Evolutionary conservation across 257 asterid species (phyloP), one percentile per base, ranked within the genome.

Genomic region (Salvia rosmarinus): DNA sequence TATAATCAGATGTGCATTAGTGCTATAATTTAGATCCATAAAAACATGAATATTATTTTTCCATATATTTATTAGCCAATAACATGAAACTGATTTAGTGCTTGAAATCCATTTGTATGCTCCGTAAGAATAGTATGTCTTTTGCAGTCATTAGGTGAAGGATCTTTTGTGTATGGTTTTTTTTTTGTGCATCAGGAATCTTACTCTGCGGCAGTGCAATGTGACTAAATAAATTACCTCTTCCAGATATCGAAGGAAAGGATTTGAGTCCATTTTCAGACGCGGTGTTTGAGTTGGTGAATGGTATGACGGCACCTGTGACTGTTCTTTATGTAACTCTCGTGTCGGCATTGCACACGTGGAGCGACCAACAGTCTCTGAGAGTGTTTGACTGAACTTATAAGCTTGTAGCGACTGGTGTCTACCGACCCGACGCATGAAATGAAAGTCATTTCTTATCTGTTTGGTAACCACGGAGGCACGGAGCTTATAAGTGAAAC

Each of bases 391-490:
- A n/a, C n/a, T n/a, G n/a, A n/a, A n/a, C n/a, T n/a, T n/a, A n/a
- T n/a, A n/a, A n/a, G n/a, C n/a, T n/a, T n/a, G n/a, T 73, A 88
- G 95, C 84, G 95, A 89, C 67, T 88, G 96, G 96, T 89, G 96
- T 72, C 82, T 89, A 55, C 95, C 96, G 35, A 68, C 96, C 96
- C 17, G 96, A 89, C 72, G 42, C 71, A 57, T 89, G 96, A 95
- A 89, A 89, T 5, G 95, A 89, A 72, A 47, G 70, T 89, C 74
- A 65, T 88, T 35, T 79, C 84, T 0, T 71, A 83, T 79, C 78
- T 87, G 61, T 85, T 82, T 46, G 75, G 82, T 46, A 59, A 55
- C 66, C 49, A 40, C 23, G 37, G 19, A 16, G 60, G 46, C 3
- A n/a, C n/a, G n/a, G n/a, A n/a, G 70, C 39, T 58, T 64, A 63